Percentiles rank a stretch among this genome's conserved stretches.
Conservation (phyloP, 2,329 filamentous ascomycete species). For the Amauroascus niger region DNA sequence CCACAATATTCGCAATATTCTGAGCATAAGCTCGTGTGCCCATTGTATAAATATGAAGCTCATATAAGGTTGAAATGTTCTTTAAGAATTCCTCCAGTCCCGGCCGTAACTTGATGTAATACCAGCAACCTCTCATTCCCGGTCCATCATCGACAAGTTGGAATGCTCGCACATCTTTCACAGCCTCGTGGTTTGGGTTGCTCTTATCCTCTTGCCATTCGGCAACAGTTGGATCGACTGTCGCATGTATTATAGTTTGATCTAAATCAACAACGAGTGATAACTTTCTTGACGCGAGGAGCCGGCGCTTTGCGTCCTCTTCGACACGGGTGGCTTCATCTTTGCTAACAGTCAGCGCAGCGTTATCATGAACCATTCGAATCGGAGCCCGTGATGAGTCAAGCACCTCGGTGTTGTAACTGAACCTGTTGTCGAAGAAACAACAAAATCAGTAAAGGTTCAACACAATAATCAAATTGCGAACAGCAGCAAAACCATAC, state of each 20-base stretch:
- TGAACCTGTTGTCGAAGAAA: conserved; percentile 39
- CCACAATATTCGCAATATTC: conserved; percentile 83
- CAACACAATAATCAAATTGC: not conserved
- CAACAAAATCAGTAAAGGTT: conserved; percentile 1
- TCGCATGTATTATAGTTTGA: conserved; percentile 96
- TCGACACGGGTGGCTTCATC: conserved; percentile 72
- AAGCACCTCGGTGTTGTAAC: conserved; percentile 68
- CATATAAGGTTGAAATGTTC: conserved; percentile 69
- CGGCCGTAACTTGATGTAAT: conserved; percentile 96
- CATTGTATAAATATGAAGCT: conserved; percentile 98
- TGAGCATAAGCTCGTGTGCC: conserved; percentile 92
- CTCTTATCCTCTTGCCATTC: conserved; percentile 86
- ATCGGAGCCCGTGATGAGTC: conserved; percentile 83
- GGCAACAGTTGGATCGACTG: conserved; percentile 88
- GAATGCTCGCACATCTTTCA: conserved; percentile 81
- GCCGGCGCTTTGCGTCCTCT: conserved; percentile 71
- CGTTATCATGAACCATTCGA: conserved; percentile 90
- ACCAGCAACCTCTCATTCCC: conserved; percentile 70
- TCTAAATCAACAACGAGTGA: conserved; percentile 94
- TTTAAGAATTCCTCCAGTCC: conserved; percentile 73
- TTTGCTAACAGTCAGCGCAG: conserved; percentile 72
- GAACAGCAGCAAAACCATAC: conserved; percentile 30
- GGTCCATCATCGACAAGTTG: conserved; percentile 80
- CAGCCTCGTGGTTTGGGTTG: conserved; percentile 83
- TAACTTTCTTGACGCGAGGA: conserved; percentile 72